These are phyloP conservation scores for Fagopyrum homotropicum DNA, from an alignment of 148 eudicot genomes.

Conservation along the genomic window DNA sequence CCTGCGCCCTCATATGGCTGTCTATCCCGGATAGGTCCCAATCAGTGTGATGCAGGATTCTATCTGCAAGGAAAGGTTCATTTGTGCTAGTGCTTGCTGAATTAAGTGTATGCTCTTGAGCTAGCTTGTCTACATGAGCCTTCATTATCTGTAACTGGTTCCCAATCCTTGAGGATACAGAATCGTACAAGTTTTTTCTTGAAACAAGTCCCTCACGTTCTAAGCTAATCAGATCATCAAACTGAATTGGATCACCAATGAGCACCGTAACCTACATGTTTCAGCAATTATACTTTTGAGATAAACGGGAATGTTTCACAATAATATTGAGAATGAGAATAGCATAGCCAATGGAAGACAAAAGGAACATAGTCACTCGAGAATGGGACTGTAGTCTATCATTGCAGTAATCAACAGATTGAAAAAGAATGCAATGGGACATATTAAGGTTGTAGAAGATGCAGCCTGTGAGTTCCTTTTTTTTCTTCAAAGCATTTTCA, in stretches of 20 bases:
- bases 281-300: neutral
- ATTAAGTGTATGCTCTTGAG: conserved; percentile 37
- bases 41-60: conserved; percentile 49
- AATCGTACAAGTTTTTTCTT: conserved; percentile 58
- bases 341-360: neutral
- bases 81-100: conserved; percentile 16
- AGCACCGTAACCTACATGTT: conserved; percentile 71
- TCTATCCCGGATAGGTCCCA: conserved; percentile 70
- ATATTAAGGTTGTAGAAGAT: neutral
- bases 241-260: conserved; percentile 77
- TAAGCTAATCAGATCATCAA: conserved; percentile 51
- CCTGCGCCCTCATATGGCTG: conserved; percentile 20
- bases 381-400: neutral
- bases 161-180: conserved; percentile 68
- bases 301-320: no score
- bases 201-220: conserved; percentile 30
- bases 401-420: neutral
- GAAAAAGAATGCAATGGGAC: neutral
- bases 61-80: conserved; percentile 15
- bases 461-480: neutral
- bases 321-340: neutral
- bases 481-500: neutral
- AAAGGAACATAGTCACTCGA: neutral
- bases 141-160: conserved; percentile 51
- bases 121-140: conserved; percentile 51